Evolutionary conservation across 345 rosid species (phyloP), one percentile per base, ranked within the genome.

Genomic region (Xanthoceras sorbifolium): DNA sequence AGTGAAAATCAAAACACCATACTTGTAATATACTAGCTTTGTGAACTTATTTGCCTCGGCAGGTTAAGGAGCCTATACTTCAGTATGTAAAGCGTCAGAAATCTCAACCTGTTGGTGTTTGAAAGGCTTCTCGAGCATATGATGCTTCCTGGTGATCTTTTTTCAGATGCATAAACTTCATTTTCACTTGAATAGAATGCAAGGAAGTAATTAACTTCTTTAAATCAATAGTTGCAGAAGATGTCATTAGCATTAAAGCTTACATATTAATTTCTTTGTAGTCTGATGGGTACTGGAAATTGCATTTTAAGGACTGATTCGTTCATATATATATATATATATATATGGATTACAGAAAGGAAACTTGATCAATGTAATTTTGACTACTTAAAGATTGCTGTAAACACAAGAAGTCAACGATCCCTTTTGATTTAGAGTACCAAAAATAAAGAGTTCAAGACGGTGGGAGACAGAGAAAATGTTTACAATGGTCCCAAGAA

Each of bases 51-150:
- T 61, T 20, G 46, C 42, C 17, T 75, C 69, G 44, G 69, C 89
- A 93, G 99, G 99, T 92, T 55, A 93, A 91, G 87, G 98, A 96
- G 74, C 99, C 98, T 18, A 96, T 96, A 80, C 77, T 87, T n/a
- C 94, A 91, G 88, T 64, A 67, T 80, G 22, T 76, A 25, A 96
- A 96, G 87, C 94, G 97, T 76, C 97, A 84, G 86, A 93, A 81
- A 86, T 86, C 97, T 72, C 91, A 90, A 78, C 88, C 81, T 61
- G 81, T 31, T 64, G 87, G 81, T 54, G 83, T 46, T 74, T 87
- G 82, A 86, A 72, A 62, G 62, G 26, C 29, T 3, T 36, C 29
- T 2, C 2, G 23, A 20, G n/a, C 31, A 1, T 55, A 3, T 12
- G 46, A 26, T 22, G 34, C 34, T 15, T 46, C 34, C 9, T 14